Conservation (phyloP, 805 yeast species). For the Blastobotrys muscicola region DNA sequence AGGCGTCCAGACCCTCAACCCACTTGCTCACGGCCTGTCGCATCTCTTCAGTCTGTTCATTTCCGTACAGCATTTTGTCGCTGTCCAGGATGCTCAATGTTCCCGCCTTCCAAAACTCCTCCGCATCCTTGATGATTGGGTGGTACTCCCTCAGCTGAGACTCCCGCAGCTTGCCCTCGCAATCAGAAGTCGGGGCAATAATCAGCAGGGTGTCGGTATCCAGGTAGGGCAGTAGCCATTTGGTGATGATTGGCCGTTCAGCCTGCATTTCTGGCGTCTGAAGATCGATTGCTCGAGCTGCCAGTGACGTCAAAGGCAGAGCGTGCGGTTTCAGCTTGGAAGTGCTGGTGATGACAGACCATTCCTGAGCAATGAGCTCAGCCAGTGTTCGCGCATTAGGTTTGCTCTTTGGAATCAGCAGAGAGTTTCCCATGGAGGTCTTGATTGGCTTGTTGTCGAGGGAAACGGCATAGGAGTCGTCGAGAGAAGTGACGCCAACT, state of each 20-base stretch:
- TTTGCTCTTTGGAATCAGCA: conserved; percentile 46
- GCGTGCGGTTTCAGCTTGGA: conserved; percentile 64
- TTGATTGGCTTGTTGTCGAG: conserved; percentile 68
- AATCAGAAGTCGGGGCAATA: conserved; percentile 71
- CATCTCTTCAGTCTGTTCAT: conserved; percentile 53
- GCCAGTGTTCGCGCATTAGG: conserved; percentile 41
- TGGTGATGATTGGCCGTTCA: conserved; percentile 47
- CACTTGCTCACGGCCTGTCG: conserved; percentile 55
- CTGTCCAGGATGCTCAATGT: conserved; percentile 60
- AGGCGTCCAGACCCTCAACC: conserved; percentile 51
- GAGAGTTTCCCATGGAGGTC: conserved; percentile 72
- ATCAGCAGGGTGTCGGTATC: conserved; percentile 93
- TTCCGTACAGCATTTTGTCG: conserved; percentile 75
- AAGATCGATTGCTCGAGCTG: conserved; percentile 80
- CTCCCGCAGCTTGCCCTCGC: conserved; percentile 68
- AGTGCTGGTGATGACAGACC: conserved; percentile 59
- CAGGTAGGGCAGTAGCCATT: conserved; percentile 63
- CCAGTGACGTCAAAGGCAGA: conserved; percentile 79
- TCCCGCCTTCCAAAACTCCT: conserved; percentile 40
- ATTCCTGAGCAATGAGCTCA: conserved; percentile 70
- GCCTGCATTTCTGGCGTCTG: conserved; percentile 30
- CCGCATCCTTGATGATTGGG: conserved; percentile 64
- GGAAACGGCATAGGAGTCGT: conserved; percentile 37
- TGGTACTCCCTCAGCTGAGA: conserved; percentile 73
- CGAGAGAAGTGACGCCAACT: conserved; percentile 11